A percentile compares a stretch with the other conserved stretches of the same genome.
phyloP scores from a whole-genome alignment of 352 stramenopile genomes.

The Pythium dissimile region DNA sequence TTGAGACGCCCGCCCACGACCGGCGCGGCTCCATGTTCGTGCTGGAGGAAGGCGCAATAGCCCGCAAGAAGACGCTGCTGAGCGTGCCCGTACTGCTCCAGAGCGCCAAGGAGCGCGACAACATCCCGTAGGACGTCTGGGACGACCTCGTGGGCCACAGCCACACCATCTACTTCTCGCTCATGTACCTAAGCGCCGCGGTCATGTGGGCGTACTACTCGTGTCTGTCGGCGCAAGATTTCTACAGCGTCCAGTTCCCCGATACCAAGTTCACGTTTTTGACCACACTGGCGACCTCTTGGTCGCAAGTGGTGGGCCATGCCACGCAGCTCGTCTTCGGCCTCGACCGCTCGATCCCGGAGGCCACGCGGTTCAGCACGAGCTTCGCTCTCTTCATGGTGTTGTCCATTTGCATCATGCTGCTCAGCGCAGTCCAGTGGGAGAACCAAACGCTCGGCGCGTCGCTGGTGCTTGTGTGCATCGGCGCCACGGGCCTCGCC shows the following conservation, averaged over 20 bases:
- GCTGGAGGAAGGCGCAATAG: conserved; percentile 9
- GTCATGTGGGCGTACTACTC: conserved; percentile 77
- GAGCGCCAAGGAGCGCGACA: conserved; percentile 23
- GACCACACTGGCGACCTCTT: conserved; percentile 52
- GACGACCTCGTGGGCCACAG: conserved; percentile 52
- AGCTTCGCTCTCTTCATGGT: conserved; percentile 57
- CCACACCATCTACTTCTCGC: conserved; percentile 50
- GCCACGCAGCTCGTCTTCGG: conserved; percentile 47
- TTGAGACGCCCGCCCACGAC: conserved; percentile 8
- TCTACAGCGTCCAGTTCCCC: conserved; percentile 50
- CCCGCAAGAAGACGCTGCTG: conserved; percentile 17
- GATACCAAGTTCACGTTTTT: conserved; percentile 65
- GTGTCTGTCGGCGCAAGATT: conserved; percentile 67
- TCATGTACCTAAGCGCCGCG: conserved; percentile 71
- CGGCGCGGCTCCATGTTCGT: conserved; percentile 9
- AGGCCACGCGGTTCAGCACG: conserved; percentile 37
- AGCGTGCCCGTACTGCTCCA: conserved; percentile 7
- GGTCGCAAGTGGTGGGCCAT: conserved; percentile 57
- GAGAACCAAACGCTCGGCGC: conserved; percentile 44
- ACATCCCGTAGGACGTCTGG: conserved; percentile 54
- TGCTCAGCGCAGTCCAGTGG: conserved; percentile 51
- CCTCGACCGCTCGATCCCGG: conserved; percentile 50
- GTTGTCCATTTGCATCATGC: conserved; percentile 58
- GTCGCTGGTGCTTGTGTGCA: conserved; percentile 56
- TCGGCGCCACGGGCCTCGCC: conserved; percentile 41